Base-by-base conservation (phyloP, 1,284 basidiomycete species). In the Apiotrichum montevideense region DNA sequence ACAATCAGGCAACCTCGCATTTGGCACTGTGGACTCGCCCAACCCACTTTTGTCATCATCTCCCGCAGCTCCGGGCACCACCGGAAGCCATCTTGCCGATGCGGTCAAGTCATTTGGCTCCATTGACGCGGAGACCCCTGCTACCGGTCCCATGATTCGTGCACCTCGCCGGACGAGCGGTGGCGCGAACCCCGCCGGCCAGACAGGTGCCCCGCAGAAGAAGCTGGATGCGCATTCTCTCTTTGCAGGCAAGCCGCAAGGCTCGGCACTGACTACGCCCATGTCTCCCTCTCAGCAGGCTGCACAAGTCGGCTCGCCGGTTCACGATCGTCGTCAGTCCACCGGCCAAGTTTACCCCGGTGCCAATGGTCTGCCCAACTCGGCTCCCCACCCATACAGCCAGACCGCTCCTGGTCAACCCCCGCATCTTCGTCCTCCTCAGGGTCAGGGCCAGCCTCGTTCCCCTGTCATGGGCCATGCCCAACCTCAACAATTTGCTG, bases 51-150 rank as follows among this genome's bases (percentile, higher is more conserved):
- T 78, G 35, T 77, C 77, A 3, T 77, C 76, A 5, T 78, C 76
- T 1, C 77, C 78, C 1, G 77, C 77, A 9, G 73, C 73, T n/a
- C 75, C 75, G 6, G 73, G 72, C 9, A 71, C 67, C 8, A 76
- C 73, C 6, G 77, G 77, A 29, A 55, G 66, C 45, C 74, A 77
- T 59, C 67, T 79, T 39, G 65, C 67, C 33, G 70, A 74, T 51
- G 67, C 80, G 62, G 85, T 90, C 67, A 88, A 85, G 74, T 83
- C 86, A 42, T 91, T 91, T 74, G 88, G 89, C 67, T 80, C 85
- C 21, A 83, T 90, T 46, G 83, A 82, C 51, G 84, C 83, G 11
- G 73, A 73, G 52, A 63, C 65, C 5, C 62, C 65, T 6, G 76
- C 79, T 77, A 58, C 64, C 42, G 67, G 76, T n/a, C 63, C 68